Evolutionary conservation across 768 basidiomycete species (phyloP), one percentile per base, ranked within the genome.

Genomic region (Lanmaoa rubissima): DNA sequence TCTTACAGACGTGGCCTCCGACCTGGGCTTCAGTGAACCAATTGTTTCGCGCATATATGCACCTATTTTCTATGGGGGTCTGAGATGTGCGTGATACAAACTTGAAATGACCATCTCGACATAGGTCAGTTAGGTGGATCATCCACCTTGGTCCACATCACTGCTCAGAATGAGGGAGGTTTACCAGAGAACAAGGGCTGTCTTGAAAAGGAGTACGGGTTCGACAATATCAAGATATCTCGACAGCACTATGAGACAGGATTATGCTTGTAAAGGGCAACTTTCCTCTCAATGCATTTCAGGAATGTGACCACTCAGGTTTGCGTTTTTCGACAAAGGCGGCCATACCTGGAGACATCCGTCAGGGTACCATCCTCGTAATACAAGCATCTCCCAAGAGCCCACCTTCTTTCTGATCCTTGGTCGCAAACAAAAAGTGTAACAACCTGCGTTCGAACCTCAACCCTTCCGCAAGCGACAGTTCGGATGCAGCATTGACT

Each of bases 271-370:
- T 21, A n/a, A 34, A 26, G 32, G 40, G 34, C 35, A 54, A 4
- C 26, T 31, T 35, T 40, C 16, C n/a, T n/a, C 24, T 19, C 9
- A 17, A 28, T 28, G 21, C 39, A 39, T 5, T 38, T 70, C 44
- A 71, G 13, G 69, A 68, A 57, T 95, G 81, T 32, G 85, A 86
- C 76, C 93, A 99, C 24, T 82, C 79, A 16, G 96, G 77, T 74
- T 90, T 90, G 69, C 96, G 82, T 79, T 98, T 99, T 74, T 97
- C 92, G 11, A 86, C 85, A 66, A 99, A 98, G 21, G 96, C 96
- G 24, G 79, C 70, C 96, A 98, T 99, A 19, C 96, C 95, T 96
- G 62, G 43, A 26, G 28, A 55, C 44, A 38, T 62, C 26, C 47
- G 41, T 56, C 19, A 32, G 55, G 19, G 40, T 9, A 44, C 36